phyloP scores from a whole-genome alignment of 2,329 filamentous ascomycete species.

The Sporothrix inflata region DNA sequence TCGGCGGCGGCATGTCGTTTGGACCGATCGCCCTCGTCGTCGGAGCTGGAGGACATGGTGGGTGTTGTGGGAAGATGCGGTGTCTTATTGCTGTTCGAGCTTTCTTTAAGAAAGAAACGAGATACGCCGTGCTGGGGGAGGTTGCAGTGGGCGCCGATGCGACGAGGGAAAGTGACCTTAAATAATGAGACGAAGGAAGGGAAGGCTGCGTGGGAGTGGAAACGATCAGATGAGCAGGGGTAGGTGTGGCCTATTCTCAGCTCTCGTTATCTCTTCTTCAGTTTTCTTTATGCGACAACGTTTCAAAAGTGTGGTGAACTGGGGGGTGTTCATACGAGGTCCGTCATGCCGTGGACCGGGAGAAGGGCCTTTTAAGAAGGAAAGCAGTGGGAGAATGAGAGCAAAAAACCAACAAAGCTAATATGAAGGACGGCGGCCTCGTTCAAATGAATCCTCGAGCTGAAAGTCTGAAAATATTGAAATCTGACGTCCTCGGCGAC shows the following conservation, averaged over 20 bases:
- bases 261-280: neutral
- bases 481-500: neutral
- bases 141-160: neutral
- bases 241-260: neutral
- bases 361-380: neutral
- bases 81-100: neutral
- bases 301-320: neutral
- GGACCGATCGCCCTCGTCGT: neutral
- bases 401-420: too few species aligned
- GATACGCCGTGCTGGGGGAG: too few species aligned
- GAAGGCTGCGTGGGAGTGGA: neutral
- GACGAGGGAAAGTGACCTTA: neutral
- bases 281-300: neutral
- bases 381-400: neutral
- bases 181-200: neutral
- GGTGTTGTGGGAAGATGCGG: neutral
- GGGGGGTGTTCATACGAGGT: neutral
- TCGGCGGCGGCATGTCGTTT: neutral
- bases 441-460: neutral
- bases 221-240: neutral
- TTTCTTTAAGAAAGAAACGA: too few species aligned
- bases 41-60: slow-evolving; percentile 19
- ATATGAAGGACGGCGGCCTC: neutral
- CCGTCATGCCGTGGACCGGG: neutral
- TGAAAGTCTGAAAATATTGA: neutral